Evolutionary conservation across 2,329 filamentous ascomycete genomes (phyloP), one percentile per base, ranked within the genome.

Genomic region (Didymella pomorum): DNA sequence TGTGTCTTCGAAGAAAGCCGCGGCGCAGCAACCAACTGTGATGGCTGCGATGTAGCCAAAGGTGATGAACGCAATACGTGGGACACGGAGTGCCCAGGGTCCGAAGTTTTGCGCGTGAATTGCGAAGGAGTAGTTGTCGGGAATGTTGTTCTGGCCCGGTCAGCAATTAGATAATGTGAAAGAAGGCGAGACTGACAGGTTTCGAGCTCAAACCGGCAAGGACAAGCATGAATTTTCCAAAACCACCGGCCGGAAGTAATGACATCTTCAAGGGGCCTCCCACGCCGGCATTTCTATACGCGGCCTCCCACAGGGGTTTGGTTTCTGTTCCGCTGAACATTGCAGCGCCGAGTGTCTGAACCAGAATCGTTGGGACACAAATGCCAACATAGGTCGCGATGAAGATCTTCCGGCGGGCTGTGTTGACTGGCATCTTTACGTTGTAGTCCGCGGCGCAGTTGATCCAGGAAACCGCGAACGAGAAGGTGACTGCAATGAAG

Each of bases 391-490:
- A 47, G 7, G 18, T 47, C 9, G 44, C 29, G 29, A 47, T 23
- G 29, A 47, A 47, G 44, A 47, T 47, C 20, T 29, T 47, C 44
- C 44, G 35, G 16, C 44, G 29, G 21, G 44, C 28, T 2, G 44
- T 47, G 44, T 47, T 47, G 44, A 47, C 18, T 23, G 44, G 44
- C 44, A 47, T 47, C 44, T 47, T 47, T 9, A 47, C 44, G 12
- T 47, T 78, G 52, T 76, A 78, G 50, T 78, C 75, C 0, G 74
- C 72, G 7, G 76, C 74, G 37, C 73, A 77, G 29, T 78, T 76
- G 37, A 76, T 67, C 75, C 75, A 78, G 2, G 73, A 76, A 1
- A 76, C 72, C 0, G 75, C 73, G 49, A 78, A 78, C 7, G 72
- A 75, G 52, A 77, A 77, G 8, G 77, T 74, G 21, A 73, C 66